phyloP scores from a whole-genome alignment of 2,329 filamentous ascomycete genomes.

The Fusarium praegraminearum region DNA sequence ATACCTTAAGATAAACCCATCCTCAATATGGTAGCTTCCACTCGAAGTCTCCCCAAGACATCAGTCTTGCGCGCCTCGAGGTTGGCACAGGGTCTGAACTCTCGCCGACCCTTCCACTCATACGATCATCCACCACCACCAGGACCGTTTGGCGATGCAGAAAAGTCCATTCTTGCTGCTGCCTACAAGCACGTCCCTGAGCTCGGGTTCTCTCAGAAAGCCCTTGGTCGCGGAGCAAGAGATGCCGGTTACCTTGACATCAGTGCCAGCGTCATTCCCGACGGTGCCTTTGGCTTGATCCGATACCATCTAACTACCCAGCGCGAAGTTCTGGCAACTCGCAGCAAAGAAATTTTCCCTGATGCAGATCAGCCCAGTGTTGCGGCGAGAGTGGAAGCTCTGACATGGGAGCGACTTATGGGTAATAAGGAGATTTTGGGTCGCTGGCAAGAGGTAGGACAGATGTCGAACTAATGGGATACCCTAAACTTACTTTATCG shows the following conservation, averaged over 20 bases:
- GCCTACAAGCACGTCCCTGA: conserved; percentile 81
- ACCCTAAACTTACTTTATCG: conserved; percentile 18
- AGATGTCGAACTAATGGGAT: background rate
- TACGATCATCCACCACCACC: conserved; percentile 72
- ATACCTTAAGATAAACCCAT: background rate
- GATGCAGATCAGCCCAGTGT: conserved; percentile 58
- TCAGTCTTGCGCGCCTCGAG: conserved; percentile 30
- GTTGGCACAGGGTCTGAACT: conserved; percentile 24
- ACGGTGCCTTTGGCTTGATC: conserved; percentile 84
- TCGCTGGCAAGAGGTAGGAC: conserved; percentile 85
- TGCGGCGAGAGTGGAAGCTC: conserved; percentile 72
- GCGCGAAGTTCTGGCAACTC: conserved; percentile 68
- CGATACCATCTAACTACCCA: conserved; percentile 79
- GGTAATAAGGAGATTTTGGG: conserved; percentile 79
- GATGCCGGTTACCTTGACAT: conserved; percentile 90
- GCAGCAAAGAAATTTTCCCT: conserved; percentile 56
- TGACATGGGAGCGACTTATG: conserved; percentile 82
- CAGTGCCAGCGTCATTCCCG: conserved; percentile 83
- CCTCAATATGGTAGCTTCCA: conserved; percentile 32
- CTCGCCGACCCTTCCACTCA: conserved; percentile 72
- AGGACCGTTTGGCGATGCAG: conserved; percentile 73
- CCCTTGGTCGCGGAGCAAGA: conserved; percentile 81
- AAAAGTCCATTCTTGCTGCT: conserved; percentile 83
- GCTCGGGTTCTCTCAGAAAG: conserved; percentile 82
- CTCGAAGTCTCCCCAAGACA: conserved; percentile 30